Evolutionary conservation across 805 yeast genomes (phyloP), one percentile per base, ranked within the genome.

Genomic region (Pichia membranifaciens): DNA sequence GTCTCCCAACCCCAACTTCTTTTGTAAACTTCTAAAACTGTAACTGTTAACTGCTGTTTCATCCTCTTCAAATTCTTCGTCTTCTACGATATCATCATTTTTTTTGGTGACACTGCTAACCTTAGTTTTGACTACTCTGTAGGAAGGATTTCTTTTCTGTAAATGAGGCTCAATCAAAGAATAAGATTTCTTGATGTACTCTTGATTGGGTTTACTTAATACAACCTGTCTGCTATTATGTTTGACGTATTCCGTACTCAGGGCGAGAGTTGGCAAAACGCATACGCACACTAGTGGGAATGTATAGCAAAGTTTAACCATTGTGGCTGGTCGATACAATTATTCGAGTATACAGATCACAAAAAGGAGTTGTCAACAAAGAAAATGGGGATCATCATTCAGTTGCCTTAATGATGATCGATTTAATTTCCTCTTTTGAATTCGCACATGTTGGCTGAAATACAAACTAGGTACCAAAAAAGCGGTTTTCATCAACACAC

Each of bases 271-370:
- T 5, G 25, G n/a, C 9, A 31, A 7, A 15, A 31, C 16, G 15
- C 8, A 8, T 5, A 38, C 13, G 32, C 12, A 38, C 5, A 33
- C n/a, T 18, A 23, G 6, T 7, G 36, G 15, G 15, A 38, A 13
- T 16, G 33, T 16, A 17, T 44, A 44, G 48, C 48, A 44, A 44
- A 44, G 38, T 16, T 44, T 44, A 17, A 44, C 48, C 48, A 44
- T 44, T 32, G 28, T 35, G 20, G n/a, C n/a, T 25, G 10, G 29
- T 25, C 10, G 10, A 10, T 25, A 10, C 10, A 8, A 25, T 7
- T 25, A 7, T 8, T 25, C 10, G 10, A 25, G 10, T 8, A 10
- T 25, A 8, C 29, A 25, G 10, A 8, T 25, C 7, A 25, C 7
- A 25, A 8, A 8, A 25, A 10, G 29, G 10, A 25, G 29, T 25